Evolutionary conservation across 2,329 filamentous ascomycete genomes (phyloP).

Genomic region (Colletotrichum orbiculare): DNA sequence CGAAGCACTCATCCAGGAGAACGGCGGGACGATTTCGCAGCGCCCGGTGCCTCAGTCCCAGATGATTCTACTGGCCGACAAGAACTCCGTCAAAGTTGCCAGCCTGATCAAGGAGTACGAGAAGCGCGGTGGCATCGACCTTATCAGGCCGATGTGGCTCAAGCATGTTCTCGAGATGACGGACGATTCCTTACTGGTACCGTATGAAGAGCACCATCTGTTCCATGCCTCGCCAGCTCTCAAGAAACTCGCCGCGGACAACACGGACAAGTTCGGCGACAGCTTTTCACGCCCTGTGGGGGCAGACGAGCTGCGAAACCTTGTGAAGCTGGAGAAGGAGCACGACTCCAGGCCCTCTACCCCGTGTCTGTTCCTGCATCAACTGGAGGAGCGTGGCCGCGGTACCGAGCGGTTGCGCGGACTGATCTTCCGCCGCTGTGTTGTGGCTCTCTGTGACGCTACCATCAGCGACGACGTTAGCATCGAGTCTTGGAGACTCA

Average conservation of each 20-base stretch:
- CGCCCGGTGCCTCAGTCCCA: constrained; percentile 69
- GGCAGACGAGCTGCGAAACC: constrained; percentile 68
- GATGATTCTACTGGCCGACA: constrained; percentile 83
- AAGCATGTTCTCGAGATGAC: constrained; percentile 78
- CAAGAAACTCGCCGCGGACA: constrained; percentile 64
- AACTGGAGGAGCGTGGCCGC: constrained; percentile 67
- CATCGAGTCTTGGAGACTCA: constrained; percentile 49
- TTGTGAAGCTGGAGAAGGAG: constrained; percentile 62
- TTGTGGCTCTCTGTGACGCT: constrained; percentile 51
- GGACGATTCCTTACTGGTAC: constrained; percentile 71
- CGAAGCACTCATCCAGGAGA: constrained; percentile 82
- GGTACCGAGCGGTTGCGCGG: constrained; percentile 62
- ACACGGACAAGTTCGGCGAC: constrained; percentile 83
- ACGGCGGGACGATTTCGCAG: constrained; percentile 85
- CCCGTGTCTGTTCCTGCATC: constrained; percentile 58
- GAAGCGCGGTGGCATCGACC: constrained; percentile 75
- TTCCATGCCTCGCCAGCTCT: constrained; percentile 73
- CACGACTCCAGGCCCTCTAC: constrained; percentile 53
- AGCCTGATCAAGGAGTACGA: constrained; percentile 82
- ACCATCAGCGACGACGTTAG: constrained; percentile 42
- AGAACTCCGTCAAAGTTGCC: constrained; percentile 83
- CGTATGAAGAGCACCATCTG: constrained; percentile 72
- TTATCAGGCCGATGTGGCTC: constrained; percentile 85
- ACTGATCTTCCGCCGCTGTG: constrained; percentile 63
- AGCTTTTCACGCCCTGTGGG: constrained; percentile 81